phyloP scores from a whole-genome alignment of 2,329 filamentous ascomycete species.

The Curvularia lunata region DNA sequence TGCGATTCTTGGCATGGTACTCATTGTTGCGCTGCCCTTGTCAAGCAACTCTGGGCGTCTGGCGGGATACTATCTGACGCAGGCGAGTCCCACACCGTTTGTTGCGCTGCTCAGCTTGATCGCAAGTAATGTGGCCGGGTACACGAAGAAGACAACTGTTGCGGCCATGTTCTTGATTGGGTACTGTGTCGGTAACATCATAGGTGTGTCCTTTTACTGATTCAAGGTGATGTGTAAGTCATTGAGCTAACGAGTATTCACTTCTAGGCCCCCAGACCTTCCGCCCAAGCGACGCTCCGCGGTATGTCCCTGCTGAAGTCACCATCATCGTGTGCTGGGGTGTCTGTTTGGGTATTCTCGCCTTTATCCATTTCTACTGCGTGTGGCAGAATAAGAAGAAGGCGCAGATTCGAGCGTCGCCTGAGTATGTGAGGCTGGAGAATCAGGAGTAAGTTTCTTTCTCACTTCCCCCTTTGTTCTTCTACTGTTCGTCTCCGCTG shows the following conservation, averaged over 20 bases:
- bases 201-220: conserved; percentile 37
- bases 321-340: conserved; percentile 67
- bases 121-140: conserved; percentile 65
- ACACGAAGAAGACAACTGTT: conserved; percentile 66
- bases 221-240: not conserved
- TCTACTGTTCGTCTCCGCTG: conserved; percentile 3
- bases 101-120: conserved; percentile 69
- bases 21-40: conserved; percentile 68
- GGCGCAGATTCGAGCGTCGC: conserved; percentile 57
- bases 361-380: conserved; percentile 70
- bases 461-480: not conserved
- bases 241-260: not conserved
- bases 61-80: conserved; percentile 70
- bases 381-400: conserved; percentile 65
- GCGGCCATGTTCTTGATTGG: conserved; percentile 58
- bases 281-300: conserved; percentile 44
- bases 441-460: conserved; percentile 64
- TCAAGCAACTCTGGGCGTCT: conserved; percentile 64
- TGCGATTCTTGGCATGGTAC: conserved; percentile 65
- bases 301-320: conserved; percentile 69
- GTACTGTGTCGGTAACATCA: conserved; percentile 52
- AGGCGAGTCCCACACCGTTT: conserved; percentile 66
- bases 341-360: conserved; percentile 60
- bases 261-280: conserved; percentile 52
- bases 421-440: conserved; percentile 66